Base-by-base conservation (phyloP, 177 flowering plant species). In the Vitis hybrid region DNA sequence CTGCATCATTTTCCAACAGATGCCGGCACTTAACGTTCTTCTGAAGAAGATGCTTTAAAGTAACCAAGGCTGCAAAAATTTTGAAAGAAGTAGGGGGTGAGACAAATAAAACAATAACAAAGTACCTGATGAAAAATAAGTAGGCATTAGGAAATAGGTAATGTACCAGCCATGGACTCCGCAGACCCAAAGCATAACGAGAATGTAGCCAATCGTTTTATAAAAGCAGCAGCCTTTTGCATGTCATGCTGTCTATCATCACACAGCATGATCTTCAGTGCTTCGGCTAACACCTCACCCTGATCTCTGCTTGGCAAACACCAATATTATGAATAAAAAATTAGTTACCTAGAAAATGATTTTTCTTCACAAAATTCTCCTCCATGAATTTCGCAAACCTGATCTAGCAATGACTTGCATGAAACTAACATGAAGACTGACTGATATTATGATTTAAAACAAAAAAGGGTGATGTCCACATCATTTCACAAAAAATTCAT, bases 201-300 rank as follows among this genome's bases (percentile, higher is more conserved):
- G 72, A 86, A 91, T 17, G 96, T 87, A 30, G 98, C 96, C 77
- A 95, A 74, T n/a, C 98, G 96, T 72, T 95, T 95, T 53, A 90
- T 78, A 74, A 95, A 95, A 65, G 99, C 98, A 61, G 98, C 97
- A 65, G 97, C 93, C 74, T 95, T 82, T 75, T 87, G 97, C 98
- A 92, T 94, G 83, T 94, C 98, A 79, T 91, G 97, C 56, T 95
- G 97, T 67, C 97, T 85, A 64, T 89, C 99, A 46, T 95, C 94
- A 76, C 94, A 95, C 74, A 95, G 73, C 98, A 95, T 91, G 27
- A 81, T 80, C 86, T 89, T 95, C 61, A 95, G 67, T 74, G 97
- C 97, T 77, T 93, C 99, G 55, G 98, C 92, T 54, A 95, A 80
- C 35, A 91, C 85, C 71, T 84, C 98, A 46, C 98, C 98, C 48